These are phyloP conservation scores for Berkeleyomyces rouxiae DNA, from an alignment of 2,329 filamentous ascomycete genomes.

Conservation along the genomic window DNA sequence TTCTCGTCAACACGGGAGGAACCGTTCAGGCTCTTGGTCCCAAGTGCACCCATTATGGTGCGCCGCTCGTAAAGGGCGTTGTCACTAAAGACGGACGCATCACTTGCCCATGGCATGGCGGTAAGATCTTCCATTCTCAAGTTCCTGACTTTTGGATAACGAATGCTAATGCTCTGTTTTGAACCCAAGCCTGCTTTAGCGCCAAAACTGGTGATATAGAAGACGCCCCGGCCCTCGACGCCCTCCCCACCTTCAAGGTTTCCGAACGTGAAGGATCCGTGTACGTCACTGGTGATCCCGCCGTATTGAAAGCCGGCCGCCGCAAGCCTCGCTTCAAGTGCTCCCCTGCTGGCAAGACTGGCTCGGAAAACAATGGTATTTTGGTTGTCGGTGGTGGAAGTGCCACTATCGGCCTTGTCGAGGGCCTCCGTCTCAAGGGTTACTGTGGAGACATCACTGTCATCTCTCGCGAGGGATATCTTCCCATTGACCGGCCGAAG, in stretches of 20 bases:
- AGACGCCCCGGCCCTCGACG: conserved; percentile 78
- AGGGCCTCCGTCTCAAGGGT: conserved; percentile 66
- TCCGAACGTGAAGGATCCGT: conserved; percentile 66
- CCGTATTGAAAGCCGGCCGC: conserved; percentile 58
- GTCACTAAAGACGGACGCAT: conserved; percentile 66
- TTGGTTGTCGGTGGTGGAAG: conserved; percentile 82
- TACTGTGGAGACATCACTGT: conserved; percentile 68
- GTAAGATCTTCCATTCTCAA: conserved; percentile 29
- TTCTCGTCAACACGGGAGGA: conserved; percentile 64
- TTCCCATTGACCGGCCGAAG: conserved; percentile 86
- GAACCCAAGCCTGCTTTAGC: conserved; percentile 67
- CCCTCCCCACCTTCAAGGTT: conserved; percentile 69
- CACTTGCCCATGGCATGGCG: conserved; percentile 94
- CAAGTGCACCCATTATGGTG: conserved; percentile 85
- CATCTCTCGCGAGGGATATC: conserved; percentile 67
- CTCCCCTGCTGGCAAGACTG: conserved; percentile 19
- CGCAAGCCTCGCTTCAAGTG: conserved; percentile 35
- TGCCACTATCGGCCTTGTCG: conserved; percentile 64
- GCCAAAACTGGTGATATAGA: conserved; percentile 81
- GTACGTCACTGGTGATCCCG: conserved; percentile 68
- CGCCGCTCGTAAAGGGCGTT: conserved; percentile 73
- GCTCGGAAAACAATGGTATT: conserved; percentile 45
- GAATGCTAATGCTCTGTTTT: conserved; percentile 4
- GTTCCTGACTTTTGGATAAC: background rate
- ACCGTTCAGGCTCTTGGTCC: conserved; percentile 64